A percentile compares a stretch with the other conserved stretches of the same genome.
These are phyloP conservation scores for Chytriomyces sp. DNA, from an alignment of 192 early-diverging fungal species.

Conservation along the genomic window DNA sequence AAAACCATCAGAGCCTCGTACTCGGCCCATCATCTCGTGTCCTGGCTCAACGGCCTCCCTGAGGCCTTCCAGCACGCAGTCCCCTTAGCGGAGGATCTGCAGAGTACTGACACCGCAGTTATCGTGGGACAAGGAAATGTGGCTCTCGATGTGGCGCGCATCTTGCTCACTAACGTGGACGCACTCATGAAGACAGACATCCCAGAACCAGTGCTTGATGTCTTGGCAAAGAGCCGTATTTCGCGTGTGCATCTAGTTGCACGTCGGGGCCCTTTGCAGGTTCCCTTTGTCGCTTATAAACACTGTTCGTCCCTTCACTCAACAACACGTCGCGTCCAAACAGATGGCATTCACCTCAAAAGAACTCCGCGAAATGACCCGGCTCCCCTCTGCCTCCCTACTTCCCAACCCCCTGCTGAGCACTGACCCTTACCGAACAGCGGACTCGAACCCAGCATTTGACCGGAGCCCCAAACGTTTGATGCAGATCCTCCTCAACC, in stretches of 20 bases:
- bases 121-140: constrained; percentile 95
- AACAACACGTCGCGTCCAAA: background rate
- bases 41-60: constrained; percentile 89
- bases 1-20: constrained; percentile 61
- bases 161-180: constrained; percentile 74
- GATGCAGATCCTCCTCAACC: constrained; percentile 75
- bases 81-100: constrained; percentile 52
- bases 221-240: constrained; percentile 66
- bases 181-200: constrained; percentile 85
- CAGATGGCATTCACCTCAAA: constrained; percentile 90
- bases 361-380: constrained; percentile 91
- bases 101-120: constrained; percentile 73
- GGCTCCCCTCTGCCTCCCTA: constrained; percentile 58
- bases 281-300: constrained; percentile 38
- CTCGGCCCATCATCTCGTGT: constrained; percentile 84
- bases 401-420: background rate
- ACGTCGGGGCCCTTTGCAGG: constrained; percentile 90
- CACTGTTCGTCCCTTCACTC: background rate
- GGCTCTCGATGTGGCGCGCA: constrained; percentile 86
- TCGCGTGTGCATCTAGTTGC: constrained; percentile 86
- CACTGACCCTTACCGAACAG: constrained; percentile 17
- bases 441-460: constrained; percentile 3
- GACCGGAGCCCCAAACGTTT: constrained; percentile 78
- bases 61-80: constrained; percentile 64
- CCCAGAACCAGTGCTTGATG: constrained; percentile 70